Base-by-base conservation (phyloP, 2,329 filamentous ascomycete species). In the Huntiella savannae region DNA sequence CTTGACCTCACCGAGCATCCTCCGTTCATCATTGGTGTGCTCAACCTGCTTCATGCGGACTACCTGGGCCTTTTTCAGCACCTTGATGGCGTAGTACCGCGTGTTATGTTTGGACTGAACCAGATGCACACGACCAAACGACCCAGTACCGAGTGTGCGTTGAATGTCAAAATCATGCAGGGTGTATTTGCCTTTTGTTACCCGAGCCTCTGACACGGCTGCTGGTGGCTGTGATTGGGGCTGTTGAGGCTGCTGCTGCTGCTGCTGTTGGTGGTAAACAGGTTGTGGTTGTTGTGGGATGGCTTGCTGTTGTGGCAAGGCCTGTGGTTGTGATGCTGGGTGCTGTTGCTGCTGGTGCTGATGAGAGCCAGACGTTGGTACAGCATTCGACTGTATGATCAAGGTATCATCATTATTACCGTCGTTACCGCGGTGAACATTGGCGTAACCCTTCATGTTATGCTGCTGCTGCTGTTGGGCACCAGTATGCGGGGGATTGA, bases 41-140 rank as follows among this genome's bases (percentile, higher is more conserved):
- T 98, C 91, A 50, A 98, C 86, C 64, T 98, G 91, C 74, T 98
- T 98, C 91, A 98, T 96, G 69, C 94, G 94, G 62, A 98, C 86
- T 46, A 98, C 88, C 65, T 98, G 91, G 42, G 79, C 79, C 72
- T 98, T 98, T 63, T 98, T 98, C 63, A 98, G 67, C 53, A 98
- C 91, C 67, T 98, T 98, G 64, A 98, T 80, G 40, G 91, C 91
- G 65, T 98, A 98, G 69, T 87, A 98, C 51, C 91, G 79, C 64
- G 93, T 83, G 63, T 98, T 98, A 66, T 98, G 91, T 63, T 87
- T 91, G 53, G 87, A 95, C 65, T 96, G 91, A 45, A 96, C 91
- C 50, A 98, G 69, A 60, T 98, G 91, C 39, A 98, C 91, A 54
- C 91, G 75, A 40, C 91, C 91, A 63, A 98, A 98, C 62, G 87